Evolutionary conservation across 257 asterid species (phyloP).

Genomic region (Craterostigma plantagineum): DNA sequence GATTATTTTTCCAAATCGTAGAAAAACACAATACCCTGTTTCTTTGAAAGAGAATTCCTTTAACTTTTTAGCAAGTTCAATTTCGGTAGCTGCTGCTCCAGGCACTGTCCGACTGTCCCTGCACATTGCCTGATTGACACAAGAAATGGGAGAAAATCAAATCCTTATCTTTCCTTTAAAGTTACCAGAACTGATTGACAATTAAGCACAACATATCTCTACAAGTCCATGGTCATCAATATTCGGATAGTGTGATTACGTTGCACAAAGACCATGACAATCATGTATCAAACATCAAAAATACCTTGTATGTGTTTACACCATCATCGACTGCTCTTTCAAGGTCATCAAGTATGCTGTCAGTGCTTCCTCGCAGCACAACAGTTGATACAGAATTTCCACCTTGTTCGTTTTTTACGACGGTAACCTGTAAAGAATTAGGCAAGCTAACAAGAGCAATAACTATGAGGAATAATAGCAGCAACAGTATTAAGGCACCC

Average conservation of each 20-base stretch:
- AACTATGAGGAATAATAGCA: slow-evolving; percentile 4
- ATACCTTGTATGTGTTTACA: slow-evolving; percentile 85
- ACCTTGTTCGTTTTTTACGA: slow-evolving; percentile 91
- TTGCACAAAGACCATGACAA: not conserved
- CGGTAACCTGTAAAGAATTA: slow-evolving; percentile 50
- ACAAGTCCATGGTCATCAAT: no score
- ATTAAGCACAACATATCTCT: not conserved
- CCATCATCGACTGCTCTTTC: slow-evolving; percentile 97
- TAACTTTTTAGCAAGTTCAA: slow-evolving; percentile 75
- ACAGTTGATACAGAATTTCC: slow-evolving; percentile 87
- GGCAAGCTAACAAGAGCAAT: slow-evolving; percentile 6
- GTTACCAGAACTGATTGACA: no score
- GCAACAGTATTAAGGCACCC: not conserved
- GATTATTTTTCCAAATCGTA: not conserved
- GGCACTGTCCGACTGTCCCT: slow-evolving; percentile 85
- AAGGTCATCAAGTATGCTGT: slow-evolving; percentile 87
- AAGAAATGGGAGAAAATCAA: no score
- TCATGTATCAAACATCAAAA: not conserved
- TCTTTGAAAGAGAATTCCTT: slow-evolving; percentile 85
- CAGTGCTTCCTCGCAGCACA: slow-evolving; percentile 91
- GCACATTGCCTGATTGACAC: slow-evolving; percentile 82
- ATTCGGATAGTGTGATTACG: slow-evolving; percentile 1
- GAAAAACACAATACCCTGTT: slow-evolving; percentile 57
- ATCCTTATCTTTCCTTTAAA: no score
- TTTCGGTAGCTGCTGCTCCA: slow-evolving; percentile 99